phyloP scores from a whole-genome alignment of 2,329 filamentous ascomycete species.

The Colletotrichum phormii region DNA sequence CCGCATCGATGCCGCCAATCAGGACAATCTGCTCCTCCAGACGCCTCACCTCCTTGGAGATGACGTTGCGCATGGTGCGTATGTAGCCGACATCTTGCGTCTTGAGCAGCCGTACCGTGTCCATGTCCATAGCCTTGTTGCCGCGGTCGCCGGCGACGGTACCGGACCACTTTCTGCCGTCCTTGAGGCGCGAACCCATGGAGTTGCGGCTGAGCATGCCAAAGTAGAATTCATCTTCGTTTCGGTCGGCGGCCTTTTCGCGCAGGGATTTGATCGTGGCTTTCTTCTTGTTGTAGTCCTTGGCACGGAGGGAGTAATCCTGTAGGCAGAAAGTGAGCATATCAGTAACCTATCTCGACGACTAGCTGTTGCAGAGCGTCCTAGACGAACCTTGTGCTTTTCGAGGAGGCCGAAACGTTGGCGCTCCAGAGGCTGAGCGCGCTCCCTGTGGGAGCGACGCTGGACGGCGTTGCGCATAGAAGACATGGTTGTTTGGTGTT shows the following conservation, averaged over 20 bases:
- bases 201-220: constrained; percentile 74
- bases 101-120: constrained; percentile 73
- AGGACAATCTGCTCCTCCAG: constrained; percentile 67
- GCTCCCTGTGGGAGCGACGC: constrained; percentile 88
- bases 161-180: constrained; percentile 65
- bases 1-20: constrained; percentile 45
- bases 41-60: constrained; percentile 66
- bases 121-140: constrained; percentile 65
- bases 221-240: constrained; percentile 80
- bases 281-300: constrained; percentile 76
- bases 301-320: constrained; percentile 74
- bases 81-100: constrained; percentile 77
- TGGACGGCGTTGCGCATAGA: constrained; percentile 73
- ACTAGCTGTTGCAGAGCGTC: not conserved
- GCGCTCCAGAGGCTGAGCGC: constrained; percentile 86
- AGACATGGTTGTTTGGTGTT: constrained; percentile 55
- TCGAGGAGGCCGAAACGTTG: constrained; percentile 91
- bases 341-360: not conserved
- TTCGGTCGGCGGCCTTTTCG: constrained; percentile 72
- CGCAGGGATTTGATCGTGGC: constrained; percentile 67
- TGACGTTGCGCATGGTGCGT: constrained; percentile 70
- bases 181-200: constrained; percentile 60
- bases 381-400: constrained; percentile 83
- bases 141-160: constrained; percentile 69
- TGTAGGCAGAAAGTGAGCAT: constrained; percentile 38